phyloP scores from a whole-genome alignment of 2,329 filamentous ascomycete species.

The Neofusicoccum parvum region DNA sequence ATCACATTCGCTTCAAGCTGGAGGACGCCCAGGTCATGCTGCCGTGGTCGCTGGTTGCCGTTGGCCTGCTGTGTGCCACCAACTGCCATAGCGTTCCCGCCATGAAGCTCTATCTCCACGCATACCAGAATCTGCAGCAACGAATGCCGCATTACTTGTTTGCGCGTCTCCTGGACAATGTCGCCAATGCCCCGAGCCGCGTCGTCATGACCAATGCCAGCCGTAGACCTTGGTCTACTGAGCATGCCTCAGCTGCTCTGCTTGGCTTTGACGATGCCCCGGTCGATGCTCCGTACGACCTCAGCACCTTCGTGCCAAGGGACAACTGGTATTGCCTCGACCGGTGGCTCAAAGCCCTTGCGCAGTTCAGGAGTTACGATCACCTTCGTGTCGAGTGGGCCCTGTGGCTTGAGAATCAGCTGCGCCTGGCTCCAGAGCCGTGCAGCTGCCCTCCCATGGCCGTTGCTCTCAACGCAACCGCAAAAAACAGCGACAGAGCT shows the following conservation, averaged over 20 bases:
- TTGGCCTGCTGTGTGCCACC: conserved; percentile 1
- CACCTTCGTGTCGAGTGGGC: background rate
- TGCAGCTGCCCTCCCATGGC: background rate
- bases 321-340: background rate
- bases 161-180: background rate
- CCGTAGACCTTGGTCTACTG: background rate
- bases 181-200: background rate
- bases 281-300: background rate
- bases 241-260: background rate
- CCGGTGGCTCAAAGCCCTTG: background rate
- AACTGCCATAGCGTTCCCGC: background rate
- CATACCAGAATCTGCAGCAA: no score
- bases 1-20: conserved; percentile 11
- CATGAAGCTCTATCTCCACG: background rate
- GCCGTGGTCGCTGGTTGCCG: background rate
- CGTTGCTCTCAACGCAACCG: no score
- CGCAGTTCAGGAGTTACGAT: background rate
- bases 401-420: background rate
- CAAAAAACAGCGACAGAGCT: background rate
- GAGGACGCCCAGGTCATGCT: background rate
- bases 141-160: background rate
- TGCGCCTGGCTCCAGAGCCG: background rate
- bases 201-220: background rate
- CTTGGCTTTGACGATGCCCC: background rate
- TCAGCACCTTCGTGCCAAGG: background rate